Evolutionary conservation across 2,329 filamentous ascomycete genomes (phyloP).

Genomic region (Aspergillus novofumigatus): DNA sequence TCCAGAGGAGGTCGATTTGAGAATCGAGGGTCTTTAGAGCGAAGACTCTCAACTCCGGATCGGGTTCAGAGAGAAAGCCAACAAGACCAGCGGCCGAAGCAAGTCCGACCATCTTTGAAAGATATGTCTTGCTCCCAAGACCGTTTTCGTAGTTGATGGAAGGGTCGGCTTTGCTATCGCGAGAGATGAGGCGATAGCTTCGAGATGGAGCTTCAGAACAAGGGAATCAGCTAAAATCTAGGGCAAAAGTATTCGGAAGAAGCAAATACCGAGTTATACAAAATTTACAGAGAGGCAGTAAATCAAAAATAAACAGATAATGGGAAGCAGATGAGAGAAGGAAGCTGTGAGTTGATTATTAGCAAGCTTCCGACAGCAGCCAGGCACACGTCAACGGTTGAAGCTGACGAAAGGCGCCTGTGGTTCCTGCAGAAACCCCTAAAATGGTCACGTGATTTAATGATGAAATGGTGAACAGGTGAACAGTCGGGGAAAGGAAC

Average conservation of each 20-base stretch:
- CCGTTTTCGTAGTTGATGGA: constrained; percentile 8
- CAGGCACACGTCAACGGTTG: constrained; percentile 32
- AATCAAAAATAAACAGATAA: constrained; percentile 20
- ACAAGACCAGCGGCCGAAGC: constrained; percentile 92
- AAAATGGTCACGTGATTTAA: constrained; percentile 19
- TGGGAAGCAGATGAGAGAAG: constrained; percentile 18
- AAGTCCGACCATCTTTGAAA: constrained; percentile 73
- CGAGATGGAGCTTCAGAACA: constrained; percentile 24
- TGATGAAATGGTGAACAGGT: constrained; percentile 8
- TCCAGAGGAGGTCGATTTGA: constrained; percentile 96
- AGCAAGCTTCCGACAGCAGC: constrained; percentile 16
- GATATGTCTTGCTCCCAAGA: constrained; percentile 11
- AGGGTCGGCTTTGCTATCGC: constrained; percentile 19
- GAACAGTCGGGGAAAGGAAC: not conserved
- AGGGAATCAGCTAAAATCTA: constrained; percentile 16
- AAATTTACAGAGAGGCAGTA: constrained; percentile 17
- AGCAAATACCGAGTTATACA: constrained; percentile 18
- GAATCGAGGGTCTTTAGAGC: constrained; percentile 93
- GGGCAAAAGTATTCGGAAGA: constrained; percentile 8
- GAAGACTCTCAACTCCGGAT: constrained; percentile 89
- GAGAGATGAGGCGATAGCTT: constrained; percentile 31
- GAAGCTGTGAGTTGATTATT: constrained; percentile 8
- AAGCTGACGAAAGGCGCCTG: constrained; percentile 24
- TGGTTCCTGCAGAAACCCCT: constrained; percentile 26
- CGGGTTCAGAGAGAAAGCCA: constrained; percentile 91